A percentile compares a stretch with the other conserved stretches of the same genome.
Conservation (phyloP, 805 yeast genomes). For the Metschnikowia drakensbergensis region DNA sequence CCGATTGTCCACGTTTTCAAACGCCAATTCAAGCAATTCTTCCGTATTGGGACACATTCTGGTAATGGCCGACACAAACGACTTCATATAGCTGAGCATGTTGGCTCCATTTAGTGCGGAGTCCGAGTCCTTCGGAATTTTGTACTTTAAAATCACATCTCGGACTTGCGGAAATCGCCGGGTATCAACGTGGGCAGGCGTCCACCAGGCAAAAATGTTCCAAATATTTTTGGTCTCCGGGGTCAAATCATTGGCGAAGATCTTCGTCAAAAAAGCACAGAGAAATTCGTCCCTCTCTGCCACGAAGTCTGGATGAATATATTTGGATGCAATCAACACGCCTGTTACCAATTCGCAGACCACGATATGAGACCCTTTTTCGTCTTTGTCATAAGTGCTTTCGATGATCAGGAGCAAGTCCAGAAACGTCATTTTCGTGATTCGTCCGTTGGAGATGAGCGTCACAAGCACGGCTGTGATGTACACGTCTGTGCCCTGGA, state of each 20-base stretch:
- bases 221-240: constrained; percentile 75
- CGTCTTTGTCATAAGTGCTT: constrained; percentile 55
- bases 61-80: constrained; percentile 46
- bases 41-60: constrained; percentile 56
- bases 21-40: constrained; percentile 39
- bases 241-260: constrained; percentile 57
- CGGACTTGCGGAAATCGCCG: constrained; percentile 60
- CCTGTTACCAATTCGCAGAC: constrained; percentile 70
- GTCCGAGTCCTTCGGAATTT: constrained; percentile 47
- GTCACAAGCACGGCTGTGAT: constrained; percentile 49
- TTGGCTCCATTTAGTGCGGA: constrained; percentile 66
- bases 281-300: constrained; percentile 45
- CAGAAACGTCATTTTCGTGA: constrained; percentile 40
- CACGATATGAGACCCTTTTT: constrained; percentile 72
- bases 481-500: constrained; percentile 62
- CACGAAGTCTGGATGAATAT: constrained; percentile 32
- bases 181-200: constrained; percentile 59
- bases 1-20: constrained; percentile 55
- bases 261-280: constrained; percentile 38
- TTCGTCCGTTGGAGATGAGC: constrained; percentile 44
- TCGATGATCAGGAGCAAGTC: constrained; percentile 52
- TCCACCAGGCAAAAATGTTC: constrained; percentile 73
- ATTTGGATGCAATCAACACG: constrained; percentile 48
- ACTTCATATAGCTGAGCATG: constrained; percentile 51
- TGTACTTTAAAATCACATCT: constrained; percentile 43